A percentile compares a stretch with the other conserved stretches of the same genome.
phyloP scores from a whole-genome alignment of 352 stramenopile species.

The Phytophthora pistaciae region DNA sequence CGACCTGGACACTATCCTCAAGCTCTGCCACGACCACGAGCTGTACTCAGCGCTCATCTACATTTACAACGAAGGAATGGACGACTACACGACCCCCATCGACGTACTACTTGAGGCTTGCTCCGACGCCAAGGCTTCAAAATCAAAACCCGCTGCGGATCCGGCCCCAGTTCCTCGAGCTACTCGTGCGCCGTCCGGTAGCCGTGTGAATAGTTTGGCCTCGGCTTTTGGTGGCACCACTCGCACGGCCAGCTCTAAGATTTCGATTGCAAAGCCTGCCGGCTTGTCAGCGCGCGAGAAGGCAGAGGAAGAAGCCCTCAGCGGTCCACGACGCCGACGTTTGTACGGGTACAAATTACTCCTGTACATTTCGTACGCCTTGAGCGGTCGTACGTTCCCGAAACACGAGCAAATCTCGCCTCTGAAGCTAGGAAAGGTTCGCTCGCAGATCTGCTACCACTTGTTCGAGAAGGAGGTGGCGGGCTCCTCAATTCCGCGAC shows the following conservation, averaged over 20 bases:
- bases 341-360: slow-evolving; percentile 89
- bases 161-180: slow-evolving; percentile 18
- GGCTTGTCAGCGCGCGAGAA: slow-evolving; percentile 40
- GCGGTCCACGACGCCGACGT: slow-evolving; percentile 62
- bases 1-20: slow-evolving; percentile 95
- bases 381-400: slow-evolving; percentile 91
- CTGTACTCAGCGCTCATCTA: slow-evolving; percentile 96
- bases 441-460: slow-evolving; percentile 84
- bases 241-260: slow-evolving; percentile 40
- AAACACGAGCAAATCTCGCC: slow-evolving; percentile 76
- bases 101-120: slow-evolving; percentile 89
- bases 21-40: slow-evolving; percentile 91
- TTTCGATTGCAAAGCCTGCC: slow-evolving; percentile 40
- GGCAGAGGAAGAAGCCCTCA: slow-evolving; percentile 57
- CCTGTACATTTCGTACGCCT: slow-evolving; percentile 94
- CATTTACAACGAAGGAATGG: slow-evolving; percentile 94
- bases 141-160: slow-evolving; percentile 24
- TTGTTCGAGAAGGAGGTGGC: slow-evolving; percentile 80
- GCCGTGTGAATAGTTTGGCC: slow-evolving; percentile 66
- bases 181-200: slow-evolving; percentile 45
- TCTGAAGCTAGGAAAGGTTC: slow-evolving; percentile 78
- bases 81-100: slow-evolving; percentile 94
- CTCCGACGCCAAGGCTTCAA: slow-evolving; percentile 57
- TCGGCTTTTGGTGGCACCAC: slow-evolving; percentile 72
- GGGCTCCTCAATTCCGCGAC: slow-evolving; percentile 33